These are phyloP conservation scores for Steccherinum ochraceum DNA, from an alignment of 768 basidiomycete genomes.

Conservation along the genomic window DNA sequence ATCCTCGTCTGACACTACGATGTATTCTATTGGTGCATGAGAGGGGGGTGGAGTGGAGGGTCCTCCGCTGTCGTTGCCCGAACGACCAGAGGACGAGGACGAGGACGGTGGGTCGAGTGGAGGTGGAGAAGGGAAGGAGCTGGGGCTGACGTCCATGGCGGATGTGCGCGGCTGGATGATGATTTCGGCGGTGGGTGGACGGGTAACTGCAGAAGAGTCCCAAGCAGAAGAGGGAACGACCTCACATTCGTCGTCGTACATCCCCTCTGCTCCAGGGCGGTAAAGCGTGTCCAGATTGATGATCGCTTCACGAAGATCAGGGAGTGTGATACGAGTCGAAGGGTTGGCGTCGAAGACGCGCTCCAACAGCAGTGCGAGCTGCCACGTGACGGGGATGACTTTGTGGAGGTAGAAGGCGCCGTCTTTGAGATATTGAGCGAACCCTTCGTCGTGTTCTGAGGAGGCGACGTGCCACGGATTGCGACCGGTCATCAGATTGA, in stretches of 20 bases:
- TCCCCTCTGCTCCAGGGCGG: too few species aligned
- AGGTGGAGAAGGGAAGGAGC: not conserved
- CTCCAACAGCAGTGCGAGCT: slow-evolving; percentile 22
- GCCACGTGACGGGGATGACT: slow-evolving; percentile 25
- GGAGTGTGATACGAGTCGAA: slow-evolving; percentile 23
- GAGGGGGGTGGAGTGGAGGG: not conserved
- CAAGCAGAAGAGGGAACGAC: too few species aligned
- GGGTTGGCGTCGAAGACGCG: slow-evolving; percentile 26
- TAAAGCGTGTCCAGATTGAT: slow-evolving; percentile 58
- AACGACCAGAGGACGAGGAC: not conserved
- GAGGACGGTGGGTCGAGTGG: not conserved
- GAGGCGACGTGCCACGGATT: slow-evolving; percentile 95
- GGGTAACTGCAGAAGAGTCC: too few species aligned
- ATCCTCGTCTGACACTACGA: not conserved
- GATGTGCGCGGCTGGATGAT: not conserved
- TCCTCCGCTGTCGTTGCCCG: not conserved
- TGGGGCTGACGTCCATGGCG: not conserved
- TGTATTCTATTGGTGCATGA: slow-evolving; percentile 3
- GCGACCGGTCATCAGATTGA: slow-evolving; percentile 91
- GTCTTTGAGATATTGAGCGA: slow-evolving; percentile 72
- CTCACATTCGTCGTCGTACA: not conserved
- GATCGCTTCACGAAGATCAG: slow-evolving; percentile 49
- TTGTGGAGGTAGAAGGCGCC: slow-evolving; percentile 64
- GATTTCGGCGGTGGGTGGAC: not conserved
- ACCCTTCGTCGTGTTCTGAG: slow-evolving; percentile 67